phyloP scores from a whole-genome alignment of 2,329 filamentous ascomycete genomes.

The Leptographium procerum region DNA sequence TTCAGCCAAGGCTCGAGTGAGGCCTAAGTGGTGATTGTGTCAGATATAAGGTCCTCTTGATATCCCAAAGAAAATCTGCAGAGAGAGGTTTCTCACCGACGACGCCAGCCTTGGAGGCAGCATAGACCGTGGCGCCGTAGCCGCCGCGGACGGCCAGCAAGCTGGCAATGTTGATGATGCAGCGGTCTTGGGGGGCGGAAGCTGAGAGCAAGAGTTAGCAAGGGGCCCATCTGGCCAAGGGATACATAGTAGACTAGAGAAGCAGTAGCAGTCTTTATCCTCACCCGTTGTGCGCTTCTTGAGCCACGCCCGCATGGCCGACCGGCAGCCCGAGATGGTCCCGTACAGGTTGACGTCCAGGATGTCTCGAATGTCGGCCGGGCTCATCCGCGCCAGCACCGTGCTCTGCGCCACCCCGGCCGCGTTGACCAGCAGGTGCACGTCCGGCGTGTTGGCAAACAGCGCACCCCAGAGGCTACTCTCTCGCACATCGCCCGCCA shows the following conservation, averaged over 20 bases:
- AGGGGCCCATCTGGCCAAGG: not conserved
- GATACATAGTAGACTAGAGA: not conserved
- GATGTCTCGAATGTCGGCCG: conserved; percentile 41
- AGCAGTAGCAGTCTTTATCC: no score
- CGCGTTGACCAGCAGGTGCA: conserved; percentile 61
- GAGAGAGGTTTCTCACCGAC: conserved; percentile 37
- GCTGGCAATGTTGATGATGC: conserved; percentile 74
- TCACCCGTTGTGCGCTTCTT: not conserved
- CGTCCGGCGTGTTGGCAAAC: conserved; percentile 1
- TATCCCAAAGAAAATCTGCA: no score
- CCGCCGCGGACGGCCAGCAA: conserved; percentile 60
- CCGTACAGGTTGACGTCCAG: conserved; percentile 60
- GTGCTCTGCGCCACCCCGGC: conserved; percentile 61
- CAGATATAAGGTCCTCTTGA: no score
- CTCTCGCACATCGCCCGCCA: conserved; percentile 14
- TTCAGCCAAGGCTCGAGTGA: conserved; percentile 55
- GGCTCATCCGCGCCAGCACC: conserved; percentile 45
- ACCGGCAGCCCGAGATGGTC: conserved; percentile 51
- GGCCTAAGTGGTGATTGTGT: conserved; percentile 35
- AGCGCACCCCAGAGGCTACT: conserved; percentile 11
- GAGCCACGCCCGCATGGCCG: conserved; percentile 20
- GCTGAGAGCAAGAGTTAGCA: not conserved
- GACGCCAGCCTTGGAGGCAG: conserved; percentile 71
- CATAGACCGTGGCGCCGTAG: conserved; percentile 58
- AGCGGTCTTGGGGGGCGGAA: conserved; percentile 19